Conservation (phyloP, 2,329 filamentous ascomycete species). For the Penicillium corylophilum region DNA sequence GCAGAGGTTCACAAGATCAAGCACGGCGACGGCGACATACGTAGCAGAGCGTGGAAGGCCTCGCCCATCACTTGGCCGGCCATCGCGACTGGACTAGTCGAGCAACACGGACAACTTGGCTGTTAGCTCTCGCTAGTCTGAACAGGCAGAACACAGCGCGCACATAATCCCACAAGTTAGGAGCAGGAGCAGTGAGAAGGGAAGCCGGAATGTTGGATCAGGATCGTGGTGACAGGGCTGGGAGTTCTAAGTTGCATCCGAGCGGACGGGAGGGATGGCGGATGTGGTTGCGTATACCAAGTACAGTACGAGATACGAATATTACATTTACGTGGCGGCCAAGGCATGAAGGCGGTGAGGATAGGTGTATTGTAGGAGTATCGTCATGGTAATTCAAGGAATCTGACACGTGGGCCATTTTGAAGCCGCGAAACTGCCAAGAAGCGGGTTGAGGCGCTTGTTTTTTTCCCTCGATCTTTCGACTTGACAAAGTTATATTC, state of each 20-base stretch:
- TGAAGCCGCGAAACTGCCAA: slow-evolving; percentile 17
- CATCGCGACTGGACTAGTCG: slow-evolving; percentile 29
- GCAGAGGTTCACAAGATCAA: background rate
- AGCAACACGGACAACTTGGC: slow-evolving; percentile 29
- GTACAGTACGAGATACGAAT: slow-evolving; percentile 7
- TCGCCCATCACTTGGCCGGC: slow-evolving; percentile 38
- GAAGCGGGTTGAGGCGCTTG: slow-evolving; percentile 6
- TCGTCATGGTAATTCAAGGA: slow-evolving; percentile 9
- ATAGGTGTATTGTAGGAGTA: background rate
- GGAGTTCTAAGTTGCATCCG: slow-evolving; percentile 20
- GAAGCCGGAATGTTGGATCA: slow-evolving; percentile 7
- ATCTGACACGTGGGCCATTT: slow-evolving; percentile 15
- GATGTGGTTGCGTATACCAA: slow-evolving; percentile 11
- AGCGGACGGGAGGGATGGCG: slow-evolving; percentile 13
- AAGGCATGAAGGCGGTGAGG: background rate
- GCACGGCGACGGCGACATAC: slow-evolving; percentile 31
- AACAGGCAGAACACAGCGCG: slow-evolving; percentile 30
- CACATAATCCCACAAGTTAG: slow-evolving; percentile 37
- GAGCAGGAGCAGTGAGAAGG: background rate
- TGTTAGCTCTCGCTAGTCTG: slow-evolving; percentile 35
- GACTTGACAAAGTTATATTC: background rate
- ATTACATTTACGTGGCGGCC: background rate
- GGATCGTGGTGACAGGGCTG: slow-evolving; percentile 7
- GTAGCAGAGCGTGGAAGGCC: slow-evolving; percentile 34
- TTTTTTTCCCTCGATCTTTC: background rate